phyloP scores from a whole-genome alignment of 495 filamentous ascomycete genomes.

The Aspergillus hancockii region DNA sequence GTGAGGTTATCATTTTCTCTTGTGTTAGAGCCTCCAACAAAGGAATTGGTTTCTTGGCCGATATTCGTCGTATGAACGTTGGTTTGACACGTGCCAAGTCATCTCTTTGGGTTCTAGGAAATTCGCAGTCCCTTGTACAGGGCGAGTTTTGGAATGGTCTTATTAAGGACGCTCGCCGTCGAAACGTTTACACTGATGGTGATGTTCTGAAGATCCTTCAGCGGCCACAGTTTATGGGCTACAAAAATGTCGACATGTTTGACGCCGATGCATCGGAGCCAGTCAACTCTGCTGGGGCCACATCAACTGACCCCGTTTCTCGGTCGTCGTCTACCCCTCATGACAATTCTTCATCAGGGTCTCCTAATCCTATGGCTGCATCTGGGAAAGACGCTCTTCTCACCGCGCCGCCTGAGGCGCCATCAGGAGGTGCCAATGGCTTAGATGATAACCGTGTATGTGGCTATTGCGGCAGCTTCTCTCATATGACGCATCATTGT shows the following conservation, averaged over 20 bases:
- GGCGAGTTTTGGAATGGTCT: constrained; percentile 88
- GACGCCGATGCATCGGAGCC: constrained; percentile 32
- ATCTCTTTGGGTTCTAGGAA: constrained; percentile 92
- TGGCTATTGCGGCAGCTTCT: constrained; percentile 48
- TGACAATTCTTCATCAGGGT: constrained; percentile 27
- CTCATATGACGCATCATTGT: constrained; percentile 49
- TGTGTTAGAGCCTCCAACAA: constrained; percentile 91
- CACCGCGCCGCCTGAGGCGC: constrained; percentile 29
- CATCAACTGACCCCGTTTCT: constrained; percentile 23
- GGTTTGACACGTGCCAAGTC: constrained; percentile 94
- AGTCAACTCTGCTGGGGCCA: constrained; percentile 15
- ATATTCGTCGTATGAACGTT: constrained; percentile 99
- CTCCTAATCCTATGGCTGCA: constrained; percentile 28
- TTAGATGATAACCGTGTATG: constrained; percentile 46
- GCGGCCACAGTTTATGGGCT: constrained; percentile 49
- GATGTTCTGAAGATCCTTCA: constrained; percentile 56
- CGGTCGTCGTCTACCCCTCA: constrained; percentile 28
- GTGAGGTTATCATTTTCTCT: constrained; percentile 98
- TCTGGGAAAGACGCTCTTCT: constrained; percentile 31
- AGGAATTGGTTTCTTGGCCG: constrained; percentile 95
- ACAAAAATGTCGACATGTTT: constrained; percentile 50
- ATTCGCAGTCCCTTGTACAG: constrained; percentile 78
- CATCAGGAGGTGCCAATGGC: constrained; percentile 48
- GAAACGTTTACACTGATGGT: constrained; percentile 75
- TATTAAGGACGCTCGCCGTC: constrained; percentile 72